A percentile compares a stretch with the other conserved stretches of the same genome.
Conservation (phyloP, 2,329 filamentous ascomycete species). For the Xylaria sp. region DNA sequence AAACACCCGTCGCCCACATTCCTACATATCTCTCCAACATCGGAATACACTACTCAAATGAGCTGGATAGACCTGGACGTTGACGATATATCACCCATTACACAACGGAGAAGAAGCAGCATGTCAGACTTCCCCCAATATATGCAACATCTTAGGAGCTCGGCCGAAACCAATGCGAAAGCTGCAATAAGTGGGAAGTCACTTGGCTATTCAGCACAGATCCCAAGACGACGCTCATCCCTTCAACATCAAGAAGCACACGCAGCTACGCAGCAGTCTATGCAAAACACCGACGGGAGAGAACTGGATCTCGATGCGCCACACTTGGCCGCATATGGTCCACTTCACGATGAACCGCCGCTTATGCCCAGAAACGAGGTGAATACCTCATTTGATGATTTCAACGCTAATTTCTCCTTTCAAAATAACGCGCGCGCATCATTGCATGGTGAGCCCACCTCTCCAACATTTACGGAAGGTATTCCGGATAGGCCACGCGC, state of each 20-base stretch:
- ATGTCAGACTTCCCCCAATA: conserved; percentile 42
- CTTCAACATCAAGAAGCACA: conserved; percentile 40
- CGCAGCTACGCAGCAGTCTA: conserved; percentile 34
- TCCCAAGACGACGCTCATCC: conserved; percentile 44
- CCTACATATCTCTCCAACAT: conserved; percentile 38
- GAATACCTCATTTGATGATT: conserved; percentile 6
- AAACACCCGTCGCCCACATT: conserved; percentile 43
- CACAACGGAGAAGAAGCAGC: conserved; percentile 43
- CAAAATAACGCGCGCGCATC: not conserved
- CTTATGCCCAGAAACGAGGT: not conserved
- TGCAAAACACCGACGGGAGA: conserved; percentile 23
- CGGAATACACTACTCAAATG: conserved; percentile 40
- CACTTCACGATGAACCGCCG: not conserved
- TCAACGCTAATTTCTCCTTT: conserved; percentile 11
- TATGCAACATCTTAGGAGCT: conserved; percentile 25
- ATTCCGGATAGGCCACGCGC: not conserved
- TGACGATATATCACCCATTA: conserved; percentile 39
- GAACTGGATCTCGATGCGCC: not conserved
- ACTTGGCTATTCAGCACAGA: conserved; percentile 32
- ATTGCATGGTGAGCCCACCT: not conserved
- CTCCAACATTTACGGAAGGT: conserved; percentile 8
- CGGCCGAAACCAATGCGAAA: conserved; percentile 30
- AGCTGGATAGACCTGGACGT: conserved; percentile 51
- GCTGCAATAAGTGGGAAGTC: conserved; percentile 21
- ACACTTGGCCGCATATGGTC: not conserved